Conservation (phyloP, 768 basidiomycete species). For the Agaricus sinodeliciosus region DNA sequence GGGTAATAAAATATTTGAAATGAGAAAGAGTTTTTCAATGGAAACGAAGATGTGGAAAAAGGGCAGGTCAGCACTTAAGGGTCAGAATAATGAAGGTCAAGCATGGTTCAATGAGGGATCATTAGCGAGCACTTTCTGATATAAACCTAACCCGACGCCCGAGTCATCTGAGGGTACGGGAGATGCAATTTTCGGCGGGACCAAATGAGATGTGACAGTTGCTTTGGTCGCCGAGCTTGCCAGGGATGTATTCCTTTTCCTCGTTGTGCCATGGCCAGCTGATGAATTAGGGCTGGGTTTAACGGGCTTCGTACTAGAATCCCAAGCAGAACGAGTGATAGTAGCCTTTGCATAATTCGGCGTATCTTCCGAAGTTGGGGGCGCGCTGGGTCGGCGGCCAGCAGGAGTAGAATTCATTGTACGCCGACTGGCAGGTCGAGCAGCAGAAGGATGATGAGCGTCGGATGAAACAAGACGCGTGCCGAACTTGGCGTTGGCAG, state of each 20-base stretch:
- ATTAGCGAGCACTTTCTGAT: slow-evolving; percentile 74
- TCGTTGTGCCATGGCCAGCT: slow-evolving; percentile 40
- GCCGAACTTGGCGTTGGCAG: slow-evolving; percentile 91
- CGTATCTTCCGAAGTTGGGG: slow-evolving; percentile 47
- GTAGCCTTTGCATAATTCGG: slow-evolving; percentile 64
- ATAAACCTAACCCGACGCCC: slow-evolving; percentile 59
- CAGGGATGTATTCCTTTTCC: slow-evolving; percentile 67
- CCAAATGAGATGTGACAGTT: slow-evolving; percentile 26
- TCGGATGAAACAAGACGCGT: slow-evolving; percentile 61
- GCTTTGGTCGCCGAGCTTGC: slow-evolving; percentile 53
- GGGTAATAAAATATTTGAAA: slow-evolving; percentile 9
- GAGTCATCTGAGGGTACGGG: slow-evolving; percentile 80
- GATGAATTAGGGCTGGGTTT: not conserved
- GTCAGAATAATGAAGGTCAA: slow-evolving; percentile 25
- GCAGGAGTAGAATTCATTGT: slow-evolving; percentile 41
- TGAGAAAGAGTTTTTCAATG: slow-evolving; percentile 17
- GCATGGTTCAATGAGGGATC: slow-evolving; percentile 54
- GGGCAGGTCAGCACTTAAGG: slow-evolving; percentile 4
- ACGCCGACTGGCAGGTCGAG: slow-evolving; percentile 61
- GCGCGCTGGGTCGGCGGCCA: slow-evolving; percentile 28
- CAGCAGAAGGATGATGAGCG: slow-evolving; percentile 33
- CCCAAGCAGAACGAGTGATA: slow-evolving; percentile 72
- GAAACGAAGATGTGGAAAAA: slow-evolving; percentile 14
- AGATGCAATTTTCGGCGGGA: slow-evolving; percentile 41
- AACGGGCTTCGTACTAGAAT: slow-evolving; percentile 39